These are phyloP conservation scores for Rosa multiflora DNA, from an alignment of 306 rosid species.

Conservation along the genomic window DNA sequence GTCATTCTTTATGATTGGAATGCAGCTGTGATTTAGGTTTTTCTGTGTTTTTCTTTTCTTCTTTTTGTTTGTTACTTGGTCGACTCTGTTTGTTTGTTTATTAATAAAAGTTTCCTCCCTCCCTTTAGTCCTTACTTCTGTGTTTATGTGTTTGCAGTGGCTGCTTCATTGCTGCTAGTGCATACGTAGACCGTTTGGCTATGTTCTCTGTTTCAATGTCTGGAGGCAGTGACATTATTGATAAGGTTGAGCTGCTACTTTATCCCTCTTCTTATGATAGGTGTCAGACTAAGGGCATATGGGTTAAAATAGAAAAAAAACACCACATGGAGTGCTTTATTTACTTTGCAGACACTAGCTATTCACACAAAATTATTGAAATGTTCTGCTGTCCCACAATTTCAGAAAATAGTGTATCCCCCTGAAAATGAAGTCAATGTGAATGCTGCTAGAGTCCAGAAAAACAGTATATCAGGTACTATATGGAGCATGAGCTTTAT, in stretches of 20 bases:
- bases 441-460: constrained; percentile 41
- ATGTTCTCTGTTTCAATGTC: constrained; percentile 74
- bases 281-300: constrained; percentile 20
- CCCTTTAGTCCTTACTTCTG: constrained; percentile 19
- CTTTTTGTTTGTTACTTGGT: not conserved
- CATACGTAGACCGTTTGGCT: constrained; percentile 77
- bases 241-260: constrained; percentile 54
- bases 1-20: not conserved
- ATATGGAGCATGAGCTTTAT: constrained; percentile 97
- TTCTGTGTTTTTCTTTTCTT: not conserved
- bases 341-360: not conserved
- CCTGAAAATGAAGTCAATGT: constrained; percentile 58
- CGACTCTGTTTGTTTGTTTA: not conserved
- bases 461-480: constrained; percentile 58
- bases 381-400: constrained; percentile 28
- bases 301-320: not conserved
- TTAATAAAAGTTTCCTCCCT: not conserved
- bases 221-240: constrained; percentile 60
- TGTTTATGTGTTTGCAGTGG: constrained; percentile 66
- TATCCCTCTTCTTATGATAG: constrained; percentile 6
- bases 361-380: constrained; percentile 11
- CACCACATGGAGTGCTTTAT: not conserved
- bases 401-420: constrained; percentile 73
- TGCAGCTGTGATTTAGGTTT: not conserved
- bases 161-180: constrained; percentile 90